Base-by-base conservation (phyloP, 306 rosid species). In the Phaseolus lunatus region DNA sequence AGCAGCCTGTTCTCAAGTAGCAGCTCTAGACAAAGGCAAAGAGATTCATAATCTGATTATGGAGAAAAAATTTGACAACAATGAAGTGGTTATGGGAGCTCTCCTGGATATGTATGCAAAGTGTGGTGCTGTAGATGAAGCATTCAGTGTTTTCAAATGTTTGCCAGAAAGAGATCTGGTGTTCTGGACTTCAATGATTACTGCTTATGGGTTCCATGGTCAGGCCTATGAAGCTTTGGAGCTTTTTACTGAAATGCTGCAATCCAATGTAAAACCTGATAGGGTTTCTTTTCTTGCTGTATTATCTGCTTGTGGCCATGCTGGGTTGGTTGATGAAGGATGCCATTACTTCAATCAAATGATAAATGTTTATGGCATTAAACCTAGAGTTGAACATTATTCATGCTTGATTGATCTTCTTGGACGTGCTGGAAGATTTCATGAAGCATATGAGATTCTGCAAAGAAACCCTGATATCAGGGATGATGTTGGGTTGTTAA, bases 21-120 rank as follows among this genome's bases (percentile, higher is more conserved):
- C 96, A 53, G 92, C 95, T 22, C 84, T 93, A 47, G 93, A 88
- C 47, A 88, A 88, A 85, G 96, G 96, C 39, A 88, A 84, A 82
- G 95, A 91, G 70, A 84, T 93, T 85, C 98, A 89, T 82, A 80
- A 73, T 33, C 65, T 78, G 68, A 50, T 93, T 22, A 50, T 70
- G 47, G 89, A 83, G 75, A 80, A 65, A 76, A 86, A 86, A 41
- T 75, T 91, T 63, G 86, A 81, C 62, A 76, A 63, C 73, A 87
- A 78, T 73, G 86, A 87, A 81, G 85, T 87, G 41, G 89, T 91
- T 67, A 88, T 91, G 92, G 95, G 95, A 76, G 89, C 96, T 80
- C 92, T 93, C 37, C 91, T 91, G 68, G 95, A 91, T 81, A 91
- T 89, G 98, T 93, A 91, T 83, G 93, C 97, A 35, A 93, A 91